A percentile compares a stretch with the other conserved stretches of the same genome.
These are phyloP conservation scores for Myxozyma sirexii DNA, from an alignment of 805 yeast species.

Conservation along the genomic window DNA sequence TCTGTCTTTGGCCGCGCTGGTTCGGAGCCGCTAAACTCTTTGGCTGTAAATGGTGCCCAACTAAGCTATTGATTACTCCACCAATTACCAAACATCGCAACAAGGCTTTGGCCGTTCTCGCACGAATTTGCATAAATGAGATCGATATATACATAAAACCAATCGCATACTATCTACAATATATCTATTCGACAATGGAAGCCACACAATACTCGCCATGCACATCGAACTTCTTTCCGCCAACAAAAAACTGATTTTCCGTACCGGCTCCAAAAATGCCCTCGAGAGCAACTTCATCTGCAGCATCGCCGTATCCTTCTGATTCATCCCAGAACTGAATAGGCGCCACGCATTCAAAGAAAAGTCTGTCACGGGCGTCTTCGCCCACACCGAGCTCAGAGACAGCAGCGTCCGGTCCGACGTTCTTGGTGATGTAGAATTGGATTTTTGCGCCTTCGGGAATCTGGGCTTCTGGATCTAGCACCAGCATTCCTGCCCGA, in stretches of 20 bases:
- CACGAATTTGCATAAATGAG: no score
- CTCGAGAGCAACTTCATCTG: conserved; percentile 20
- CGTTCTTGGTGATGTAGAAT: conserved; percentile 40
- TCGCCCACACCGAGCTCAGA: conserved; percentile 9
- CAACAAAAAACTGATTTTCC: conserved; percentile 27
- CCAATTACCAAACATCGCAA: no score
- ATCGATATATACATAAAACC: neutral
- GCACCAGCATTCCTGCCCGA: conserved; percentile 63
- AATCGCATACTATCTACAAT: neutral
- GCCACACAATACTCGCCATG: conserved; percentile 33
- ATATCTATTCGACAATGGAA: conserved; percentile 4
- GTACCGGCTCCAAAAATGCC: conserved; percentile 32
- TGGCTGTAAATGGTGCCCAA: no score
- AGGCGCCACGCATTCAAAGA: conserved; percentile 32
- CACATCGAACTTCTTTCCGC: conserved; percentile 24
- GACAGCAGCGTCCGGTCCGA: neutral
- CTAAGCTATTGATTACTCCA: no score
- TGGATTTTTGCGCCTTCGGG: conserved; percentile 51
- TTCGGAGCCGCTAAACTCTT: no score
- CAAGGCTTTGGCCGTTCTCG: no score
- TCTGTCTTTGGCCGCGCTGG: no score
- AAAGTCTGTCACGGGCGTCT: conserved; percentile 6
- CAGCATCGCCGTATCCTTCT: neutral
- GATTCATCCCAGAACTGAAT: conserved; percentile 20
- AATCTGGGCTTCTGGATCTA: conserved; percentile 59